Evolutionary conservation across 495 filamentous ascomycete genomes (phyloP).

Genomic region (Choiromyces venosus): DNA sequence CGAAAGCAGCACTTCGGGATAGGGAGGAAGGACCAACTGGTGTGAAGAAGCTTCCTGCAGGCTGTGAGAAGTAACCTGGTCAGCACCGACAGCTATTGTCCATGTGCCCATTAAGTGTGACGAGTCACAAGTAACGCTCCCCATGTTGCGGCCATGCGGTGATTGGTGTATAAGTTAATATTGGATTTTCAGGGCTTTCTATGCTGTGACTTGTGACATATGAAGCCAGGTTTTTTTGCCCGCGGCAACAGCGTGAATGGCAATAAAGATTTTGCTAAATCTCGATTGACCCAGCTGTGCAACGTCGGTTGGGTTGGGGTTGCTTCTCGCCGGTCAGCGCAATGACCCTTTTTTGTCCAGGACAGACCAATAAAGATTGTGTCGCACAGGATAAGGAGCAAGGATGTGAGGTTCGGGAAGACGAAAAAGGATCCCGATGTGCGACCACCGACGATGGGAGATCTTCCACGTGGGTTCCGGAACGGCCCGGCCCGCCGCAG

Average conservation of each 20-base stretch:
- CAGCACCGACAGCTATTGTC: not conserved
- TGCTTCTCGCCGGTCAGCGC: not conserved
- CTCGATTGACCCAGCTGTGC: not conserved
- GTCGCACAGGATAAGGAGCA: not conserved
- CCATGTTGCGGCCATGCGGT: not conserved
- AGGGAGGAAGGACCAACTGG: not conserved
- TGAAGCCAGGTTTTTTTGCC: not conserved
- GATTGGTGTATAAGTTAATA: not conserved
- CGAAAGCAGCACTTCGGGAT: not conserved
- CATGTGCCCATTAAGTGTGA: not conserved
- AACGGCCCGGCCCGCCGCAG: conserved; percentile 2
- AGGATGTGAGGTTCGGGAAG: not conserved
- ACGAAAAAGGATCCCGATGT: not conserved
- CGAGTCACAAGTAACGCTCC: not conserved
- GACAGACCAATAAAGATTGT: not conserved
- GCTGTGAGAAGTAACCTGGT: not conserved
- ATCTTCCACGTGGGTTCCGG: not conserved
- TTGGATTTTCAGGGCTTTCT: not conserved
- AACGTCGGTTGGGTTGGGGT: not conserved
- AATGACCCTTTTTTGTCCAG: not conserved
- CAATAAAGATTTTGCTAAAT: not conserved
- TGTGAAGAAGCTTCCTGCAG: not conserved
- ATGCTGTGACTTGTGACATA: not conserved
- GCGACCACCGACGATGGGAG: not conserved
- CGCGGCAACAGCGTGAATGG: not conserved